Evolutionary conservation across 2,329 filamentous ascomycete species (phyloP).

Genomic region (Coniochaeta pulveracea): DNA sequence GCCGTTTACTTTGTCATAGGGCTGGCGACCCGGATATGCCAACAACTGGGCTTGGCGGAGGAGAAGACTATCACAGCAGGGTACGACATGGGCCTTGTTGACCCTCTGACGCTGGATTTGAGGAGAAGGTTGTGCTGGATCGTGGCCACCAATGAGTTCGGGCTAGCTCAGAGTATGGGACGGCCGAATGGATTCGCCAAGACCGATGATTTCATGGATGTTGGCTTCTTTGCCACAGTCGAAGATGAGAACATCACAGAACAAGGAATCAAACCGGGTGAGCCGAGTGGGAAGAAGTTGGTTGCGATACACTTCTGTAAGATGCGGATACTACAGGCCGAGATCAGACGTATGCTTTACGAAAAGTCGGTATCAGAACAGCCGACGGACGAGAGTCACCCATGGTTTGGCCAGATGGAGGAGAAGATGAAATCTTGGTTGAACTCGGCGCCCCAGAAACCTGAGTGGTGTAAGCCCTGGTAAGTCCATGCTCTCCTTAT

Average conservation of each 20-base stretch:
- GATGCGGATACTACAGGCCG: conserved; percentile 78
- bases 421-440: conserved; percentile 71
- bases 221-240: conserved; percentile 72
- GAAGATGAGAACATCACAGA: conserved; percentile 76
- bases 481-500: conserved; percentile 41
- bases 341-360: conserved; percentile 79
- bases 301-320: conserved; percentile 89
- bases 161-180: conserved; percentile 77
- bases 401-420: conserved; percentile 78
- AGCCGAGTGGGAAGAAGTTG: conserved; percentile 70
- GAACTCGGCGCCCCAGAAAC: conserved; percentile 60
- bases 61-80: conserved; percentile 73
- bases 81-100: conserved; percentile 45
- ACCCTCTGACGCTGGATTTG: conserved; percentile 78
- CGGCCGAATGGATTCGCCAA: conserved; percentile 79
- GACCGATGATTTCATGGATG: conserved; percentile 70
- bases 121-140: conserved; percentile 81
- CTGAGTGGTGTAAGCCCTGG: conserved; percentile 67
- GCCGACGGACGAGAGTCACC: conserved; percentile 68
- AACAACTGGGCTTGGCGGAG: conserved; percentile 77
- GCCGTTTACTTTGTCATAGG: conserved; percentile 91
- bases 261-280: conserved; percentile 61
- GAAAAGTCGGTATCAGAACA: conserved; percentile 68
- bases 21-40: conserved; percentile 74
- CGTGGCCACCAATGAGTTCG: conserved; percentile 78